Evolutionary conservation across 2,329 filamentous ascomycete genomes (phyloP).

Genomic region (Neonectria neomacrospora): DNA sequence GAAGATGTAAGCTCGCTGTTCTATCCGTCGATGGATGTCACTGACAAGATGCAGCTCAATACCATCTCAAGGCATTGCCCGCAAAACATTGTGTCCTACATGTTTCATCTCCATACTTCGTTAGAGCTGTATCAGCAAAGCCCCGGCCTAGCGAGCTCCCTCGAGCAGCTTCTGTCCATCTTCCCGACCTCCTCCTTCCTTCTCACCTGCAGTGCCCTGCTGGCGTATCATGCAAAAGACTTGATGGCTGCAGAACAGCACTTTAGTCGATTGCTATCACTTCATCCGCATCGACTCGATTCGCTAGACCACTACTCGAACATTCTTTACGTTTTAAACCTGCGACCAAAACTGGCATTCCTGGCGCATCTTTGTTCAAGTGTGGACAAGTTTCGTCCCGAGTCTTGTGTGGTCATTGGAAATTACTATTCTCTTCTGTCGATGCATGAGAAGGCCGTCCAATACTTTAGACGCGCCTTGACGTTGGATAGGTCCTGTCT

Average conservation of each 20-base stretch:
- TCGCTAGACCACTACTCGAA: slow-evolving; percentile 97
- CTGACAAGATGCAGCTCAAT: slow-evolving; percentile 67
- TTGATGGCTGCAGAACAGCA: slow-evolving; percentile 74
- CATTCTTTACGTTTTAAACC: slow-evolving; percentile 92
- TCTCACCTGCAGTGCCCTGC: slow-evolving; percentile 86
- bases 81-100: slow-evolving; percentile 90
- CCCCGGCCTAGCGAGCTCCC: slow-evolving; percentile 75
- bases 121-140: slow-evolving; percentile 92
- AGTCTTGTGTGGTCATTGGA: slow-evolving; percentile 95
- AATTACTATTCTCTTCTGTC: slow-evolving; percentile 97
- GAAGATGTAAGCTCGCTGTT: slow-evolving; percentile 75
- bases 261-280: slow-evolving; percentile 83
- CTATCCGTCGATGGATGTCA: slow-evolving; percentile 36
- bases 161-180: slow-evolving; percentile 82
- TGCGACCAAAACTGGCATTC: slow-evolving; percentile 89
- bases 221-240: slow-evolving; percentile 91
- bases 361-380: slow-evolving; percentile 90
- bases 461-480: slow-evolving; percentile 94
- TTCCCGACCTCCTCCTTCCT: slow-evolving; percentile 92
- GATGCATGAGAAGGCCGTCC: slow-evolving; percentile 96
- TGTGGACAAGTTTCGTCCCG: slow-evolving; percentile 94
- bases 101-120: slow-evolving; percentile 91
- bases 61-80: slow-evolving; percentile 78
- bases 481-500: slow-evolving; percentile 91
- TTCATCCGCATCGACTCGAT: slow-evolving; percentile 80